Base-by-base conservation (phyloP, 2,329 filamentous ascomycete genomes). In the Sordariomycetes sp. region DNA sequence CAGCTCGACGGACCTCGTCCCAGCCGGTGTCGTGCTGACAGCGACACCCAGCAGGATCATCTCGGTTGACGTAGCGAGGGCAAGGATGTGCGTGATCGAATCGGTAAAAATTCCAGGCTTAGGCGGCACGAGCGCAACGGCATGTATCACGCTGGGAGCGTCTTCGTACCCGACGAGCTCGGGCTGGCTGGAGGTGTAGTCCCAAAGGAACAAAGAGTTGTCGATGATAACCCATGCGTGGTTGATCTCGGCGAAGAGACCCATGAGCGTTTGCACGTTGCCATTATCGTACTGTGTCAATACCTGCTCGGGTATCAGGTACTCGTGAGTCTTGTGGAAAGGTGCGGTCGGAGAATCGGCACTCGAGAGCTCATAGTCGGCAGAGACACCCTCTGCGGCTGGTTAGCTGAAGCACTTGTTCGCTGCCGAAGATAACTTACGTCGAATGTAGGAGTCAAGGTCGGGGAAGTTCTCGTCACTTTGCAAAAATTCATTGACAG, bases 141-240 rank as follows among this genome's bases (percentile, higher is more conserved):
- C 79, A 27, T 86, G 87, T 48, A 98, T 96, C 44, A 79, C 86
- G 54, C 93, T 79, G 6, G 79, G 70, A 56, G 90, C 83, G 46
- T 94, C 87, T 54, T 96, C 90, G 50, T 85, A 95, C 14, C 90
- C 90, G 44, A 94, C 82, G 27, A 95, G 69, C 53, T 94, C 85
- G 5, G 90, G 86, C 46, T 90, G 86, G n/a, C 85, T 79, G 53
- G 86, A 75, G 6, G 87, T 94, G 57, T 95, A 98, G 59, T 98
- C 90, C 93, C 93, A 98, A 12, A 98, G 70, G 54, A 95, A 98
- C 29, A 98, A 69, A 41, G 86, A 85, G 61, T 94, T 95, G 63
- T 98, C 92, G 53, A 98, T 92, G 17, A 85, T 78, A 36, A 94
- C 84, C 84, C 88, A 98, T 20, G 90, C 92, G 58, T 96, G 87